These are phyloP conservation scores for Phytophthora meadii DNA, from an alignment of 352 stramenopile genomes.

Conservation along the genomic window DNA sequence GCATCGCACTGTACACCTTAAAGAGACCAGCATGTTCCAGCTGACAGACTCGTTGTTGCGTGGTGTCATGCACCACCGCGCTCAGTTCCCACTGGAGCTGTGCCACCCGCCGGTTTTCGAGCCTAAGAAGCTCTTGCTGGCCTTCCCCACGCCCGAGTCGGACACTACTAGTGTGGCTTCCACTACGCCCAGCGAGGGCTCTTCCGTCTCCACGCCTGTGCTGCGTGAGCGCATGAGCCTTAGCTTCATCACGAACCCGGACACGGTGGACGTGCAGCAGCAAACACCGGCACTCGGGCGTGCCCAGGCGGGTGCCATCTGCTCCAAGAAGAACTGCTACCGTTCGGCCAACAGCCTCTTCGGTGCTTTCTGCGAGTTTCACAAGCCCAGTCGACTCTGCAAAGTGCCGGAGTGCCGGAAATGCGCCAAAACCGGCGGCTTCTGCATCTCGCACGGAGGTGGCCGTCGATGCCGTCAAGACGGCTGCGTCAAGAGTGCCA, in stretches of 20 bases:
- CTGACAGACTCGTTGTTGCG: slow-evolving; percentile 32
- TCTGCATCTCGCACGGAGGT: slow-evolving; percentile 80
- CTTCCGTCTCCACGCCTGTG: slow-evolving; percentile 28
- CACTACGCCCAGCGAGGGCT: slow-evolving; percentile 33
- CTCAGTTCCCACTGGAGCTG: slow-evolving; percentile 35
- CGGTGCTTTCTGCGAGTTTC: slow-evolving; percentile 65
- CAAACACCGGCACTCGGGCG: not conserved
- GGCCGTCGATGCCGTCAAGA: slow-evolving; percentile 58
- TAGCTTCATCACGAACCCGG: slow-evolving; percentile 65
- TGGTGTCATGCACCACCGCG: slow-evolving; percentile 30
- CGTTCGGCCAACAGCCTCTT: slow-evolving; percentile 52
- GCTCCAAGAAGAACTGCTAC: slow-evolving; percentile 76
- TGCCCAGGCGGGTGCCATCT: slow-evolving; percentile 33
- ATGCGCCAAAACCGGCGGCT: slow-evolving; percentile 75
- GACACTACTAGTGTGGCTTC: slow-evolving; percentile 38
- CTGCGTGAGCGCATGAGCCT: slow-evolving; percentile 58
- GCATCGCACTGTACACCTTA: slow-evolving; percentile 27
- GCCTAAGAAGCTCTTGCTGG: slow-evolving; percentile 19
- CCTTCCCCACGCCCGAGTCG: slow-evolving; percentile 24
- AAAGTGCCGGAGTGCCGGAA: slow-evolving; percentile 66
- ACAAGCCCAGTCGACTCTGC: slow-evolving; percentile 76
- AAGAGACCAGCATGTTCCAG: slow-evolving; percentile 31
- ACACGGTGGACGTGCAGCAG: slow-evolving; percentile 9
- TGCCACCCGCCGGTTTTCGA: slow-evolving; percentile 33
- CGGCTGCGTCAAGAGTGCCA: slow-evolving; percentile 74